Percentiles rank a stretch among this genome's conserved stretches.
Evolutionary conservation across 352 stramenopile species (phyloP).

Genomic region (Phytopythium cucurbitacearum): DNA sequence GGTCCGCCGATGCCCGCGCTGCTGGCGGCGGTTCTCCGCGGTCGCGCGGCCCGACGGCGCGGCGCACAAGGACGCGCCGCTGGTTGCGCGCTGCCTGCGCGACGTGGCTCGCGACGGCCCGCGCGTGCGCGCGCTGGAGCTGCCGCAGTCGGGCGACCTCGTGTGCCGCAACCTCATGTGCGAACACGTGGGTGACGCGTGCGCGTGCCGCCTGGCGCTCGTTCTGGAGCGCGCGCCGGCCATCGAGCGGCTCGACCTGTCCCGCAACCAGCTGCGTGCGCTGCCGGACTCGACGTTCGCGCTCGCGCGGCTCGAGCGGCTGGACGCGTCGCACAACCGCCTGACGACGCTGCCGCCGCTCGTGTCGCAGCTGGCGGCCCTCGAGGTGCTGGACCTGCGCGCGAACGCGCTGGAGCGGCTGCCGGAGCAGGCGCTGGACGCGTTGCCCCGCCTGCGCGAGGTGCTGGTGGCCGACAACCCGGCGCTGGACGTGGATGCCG

Average conservation of each 20-base stretch:
- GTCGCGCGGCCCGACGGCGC: not conserved
- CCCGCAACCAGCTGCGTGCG: slow-evolving; percentile 64
- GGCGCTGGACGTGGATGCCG: slow-evolving; percentile 13
- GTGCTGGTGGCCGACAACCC: slow-evolving; percentile 47
- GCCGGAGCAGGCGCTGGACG: slow-evolving; percentile 32
- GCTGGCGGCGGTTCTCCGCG: not conserved
- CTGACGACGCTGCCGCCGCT: slow-evolving; percentile 42
- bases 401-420: slow-evolving; percentile 47
- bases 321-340: slow-evolving; percentile 69
- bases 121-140: slow-evolving; percentile 53
- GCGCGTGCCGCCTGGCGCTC: slow-evolving; percentile 77
- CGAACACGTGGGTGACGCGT: slow-evolving; percentile 83
- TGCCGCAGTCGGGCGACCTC: slow-evolving; percentile 78
- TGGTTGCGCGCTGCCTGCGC: slow-evolving; percentile 40
- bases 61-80: not conserved
- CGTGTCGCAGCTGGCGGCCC: slow-evolving; percentile 38
- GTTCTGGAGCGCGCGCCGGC: slow-evolving; percentile 68
- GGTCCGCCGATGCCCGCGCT: not conserved
- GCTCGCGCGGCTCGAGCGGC: slow-evolving; percentile 42
- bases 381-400: slow-evolving; percentile 60
- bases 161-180: slow-evolving; percentile 92
- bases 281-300: slow-evolving; percentile 80
- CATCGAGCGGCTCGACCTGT: slow-evolving; percentile 68
- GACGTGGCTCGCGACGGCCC: slow-evolving; percentile 57
- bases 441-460: slow-evolving; percentile 28